Conservation (phyloP, 768 basidiomycete species). For the Zangia roseola region DNA sequence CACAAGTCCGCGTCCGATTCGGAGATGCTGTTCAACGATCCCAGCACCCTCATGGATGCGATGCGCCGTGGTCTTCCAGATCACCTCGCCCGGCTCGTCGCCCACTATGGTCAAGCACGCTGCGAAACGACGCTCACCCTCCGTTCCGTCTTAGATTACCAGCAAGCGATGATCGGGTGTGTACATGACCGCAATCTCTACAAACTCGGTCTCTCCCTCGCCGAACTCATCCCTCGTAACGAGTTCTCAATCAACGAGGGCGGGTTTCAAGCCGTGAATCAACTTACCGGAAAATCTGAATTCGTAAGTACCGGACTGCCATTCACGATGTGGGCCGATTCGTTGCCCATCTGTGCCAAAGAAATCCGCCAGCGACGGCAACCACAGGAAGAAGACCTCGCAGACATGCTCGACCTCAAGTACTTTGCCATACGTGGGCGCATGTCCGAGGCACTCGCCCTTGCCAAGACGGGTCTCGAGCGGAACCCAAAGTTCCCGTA, state of each 20-base stretch:
- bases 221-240: constrained; percentile 50
- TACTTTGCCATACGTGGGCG: constrained; percentile 49
- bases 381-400: constrained; percentile 46
- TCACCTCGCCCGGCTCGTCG: constrained; percentile 45
- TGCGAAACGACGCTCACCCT: constrained; percentile 51
- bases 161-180: constrained; percentile 51
- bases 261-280: constrained; percentile 45
- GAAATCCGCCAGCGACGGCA: constrained; percentile 48
- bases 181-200: constrained; percentile 50
- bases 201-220: constrained; percentile 48
- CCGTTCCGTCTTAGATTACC: constrained; percentile 41
- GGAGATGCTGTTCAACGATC: constrained; percentile 50
- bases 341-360: constrained; percentile 57
- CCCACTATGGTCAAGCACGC: constrained; percentile 45
- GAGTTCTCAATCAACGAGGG: constrained; percentile 66
- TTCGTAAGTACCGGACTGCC: constrained; percentile 50
- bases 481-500: constrained; percentile 61
- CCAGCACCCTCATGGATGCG: constrained; percentile 42
- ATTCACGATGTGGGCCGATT: constrained; percentile 57
- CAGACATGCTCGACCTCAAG: constrained; percentile 68
- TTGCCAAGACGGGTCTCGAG: constrained; percentile 47
- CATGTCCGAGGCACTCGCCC: constrained; percentile 45
- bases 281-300: constrained; percentile 41
- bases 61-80: constrained; percentile 43
- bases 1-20: constrained; percentile 42